Base-by-base conservation (phyloP, 306 rosid species). In the Cyamopsis tetragonoloba region DNA sequence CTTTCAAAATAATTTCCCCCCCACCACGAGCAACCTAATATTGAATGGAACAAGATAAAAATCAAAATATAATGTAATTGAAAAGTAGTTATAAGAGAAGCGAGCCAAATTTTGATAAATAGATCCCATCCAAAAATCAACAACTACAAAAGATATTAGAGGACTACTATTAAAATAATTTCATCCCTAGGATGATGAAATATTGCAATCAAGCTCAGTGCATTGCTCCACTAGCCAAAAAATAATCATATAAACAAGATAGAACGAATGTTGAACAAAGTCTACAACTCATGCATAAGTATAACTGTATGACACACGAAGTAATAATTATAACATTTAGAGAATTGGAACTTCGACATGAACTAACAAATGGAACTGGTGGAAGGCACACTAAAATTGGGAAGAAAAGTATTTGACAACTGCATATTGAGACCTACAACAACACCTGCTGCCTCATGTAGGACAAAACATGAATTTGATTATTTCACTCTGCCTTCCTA, bases 11-110 rank as follows among this genome's bases (percentile, higher is more conserved):
- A 64, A 93, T 88, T 74, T 78, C 63, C 5, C 87, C 96, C 62
- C 97, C 97, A 57, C 87, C 93, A 70, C 79, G 98, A 37, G 85
- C 88, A 78, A 88, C 98, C 98, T 93, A 75, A 42, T 65, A 34
- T 30, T 19, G 54, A 34, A 67, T 15, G 30, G 44, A 76, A 62
- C 5, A 11, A 18, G 62, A 54, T 60, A 30, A 67, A 31, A 54
- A 37, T 58, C 34, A 26, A 55, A 59, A 26, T 11, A 73, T 42
- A 32, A 49, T 24, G 31, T 54, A 4, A 22, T 30, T 13, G 38
- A 30, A 66, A 49, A 27, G n/a, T 12, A 62, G 20, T 37, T 62
- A 38, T 14, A 30, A 10, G 6, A 50, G 34, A 69, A 31, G 32
- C 28, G 14, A 28, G 47, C 31, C 43, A 22, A 59, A 65, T 63